These are phyloP conservation scores for Mariannaea sp. DNA, from an alignment of 2,329 filamentous ascomycete species.

Conservation along the genomic window DNA sequence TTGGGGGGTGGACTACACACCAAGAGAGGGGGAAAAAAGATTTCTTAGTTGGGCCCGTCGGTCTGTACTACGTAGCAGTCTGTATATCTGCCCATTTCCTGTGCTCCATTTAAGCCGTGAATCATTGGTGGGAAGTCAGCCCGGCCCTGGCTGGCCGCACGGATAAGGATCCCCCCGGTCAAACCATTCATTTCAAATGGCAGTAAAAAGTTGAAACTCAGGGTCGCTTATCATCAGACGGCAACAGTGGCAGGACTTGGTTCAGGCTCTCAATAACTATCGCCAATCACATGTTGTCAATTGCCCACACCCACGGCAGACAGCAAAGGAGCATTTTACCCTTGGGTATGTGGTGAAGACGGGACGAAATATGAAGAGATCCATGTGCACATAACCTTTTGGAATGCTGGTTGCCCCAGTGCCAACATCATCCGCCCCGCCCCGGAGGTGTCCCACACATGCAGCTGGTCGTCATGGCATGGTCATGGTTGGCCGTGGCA, in stretches of 20 bases:
- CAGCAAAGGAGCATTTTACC: conserved; percentile 10
- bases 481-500: conserved; percentile 10
- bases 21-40: no score
- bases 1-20: no score
- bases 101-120: conserved; percentile 2
- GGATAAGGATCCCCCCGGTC: conserved; percentile 8
- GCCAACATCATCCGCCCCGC: conserved; percentile 9
- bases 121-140: conserved; percentile 7
- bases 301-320: conserved; percentile 22
- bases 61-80: no score
- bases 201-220: conserved; percentile 25
- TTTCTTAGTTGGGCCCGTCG: no score
- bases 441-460: conserved; percentile 1
- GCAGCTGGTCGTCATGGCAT: conserved; percentile 11
- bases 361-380: neutral
- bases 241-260: conserved; percentile 18
- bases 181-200: conserved; percentile 19
- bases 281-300: conserved; percentile 28
- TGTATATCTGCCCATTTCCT: no score
- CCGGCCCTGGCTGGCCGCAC: conserved; percentile 3
- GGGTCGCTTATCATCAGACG: conserved; percentile 20
- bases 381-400: neutral
- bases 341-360: conserved; percentile 1
- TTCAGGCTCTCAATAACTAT: conserved; percentile 22
- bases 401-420: conserved; percentile 8